Evolutionary conservation across 2,329 filamentous ascomycete species (phyloP), one percentile per base, ranked within the genome.

Genomic region (Zymoseptoria tritici): DNA sequence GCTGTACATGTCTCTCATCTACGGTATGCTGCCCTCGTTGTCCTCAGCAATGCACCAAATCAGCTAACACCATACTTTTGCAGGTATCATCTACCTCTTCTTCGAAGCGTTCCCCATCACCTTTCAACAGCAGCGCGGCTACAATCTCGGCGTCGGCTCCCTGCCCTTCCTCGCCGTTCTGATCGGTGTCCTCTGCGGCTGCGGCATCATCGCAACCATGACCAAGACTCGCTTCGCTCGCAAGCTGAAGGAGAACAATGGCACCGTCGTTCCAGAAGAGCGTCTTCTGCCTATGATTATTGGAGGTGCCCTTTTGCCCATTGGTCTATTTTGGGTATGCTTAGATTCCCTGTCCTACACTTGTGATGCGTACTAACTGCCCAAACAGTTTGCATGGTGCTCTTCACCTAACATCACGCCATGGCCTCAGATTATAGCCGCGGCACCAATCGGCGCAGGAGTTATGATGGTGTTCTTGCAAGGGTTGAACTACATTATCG

Each of bases 211-310:
- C 53, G 49, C 59, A 9, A 26, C n/a, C 31, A 61, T 64, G 52
- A 69, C 64, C 55, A 65, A 66, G 11, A 63, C 64, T 26, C 64
- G 67, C 21, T 66, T 66, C 24, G 58, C 54, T 16, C 61, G 61
- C n/a, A 58, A 60, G 11, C 63, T 64, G 46, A 21, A 59, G 19
- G 19, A 60, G n/a, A 52, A 66, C 21, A 31, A 51, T 3, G 62
- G 66, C n/a, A 36, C 58, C n/a, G 55, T 68, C 6, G 60, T 67
- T 0, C 78, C 78, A 2, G 79, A 81, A 64, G 73, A 76, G 50
- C 74, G 77, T 16, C 69, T 80, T 2, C 68, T 74, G 7, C 74
- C 75, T 4, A 78, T 79, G 75, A 76, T 80, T 53, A 58, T 78
- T 16, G 77, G 76, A 21, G 76, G 72, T 0, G 64, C 74, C 9